phyloP scores from a whole-genome alignment of 2,329 filamentous ascomycete genomes.

The Colletotrichum cordylinicola region DNA sequence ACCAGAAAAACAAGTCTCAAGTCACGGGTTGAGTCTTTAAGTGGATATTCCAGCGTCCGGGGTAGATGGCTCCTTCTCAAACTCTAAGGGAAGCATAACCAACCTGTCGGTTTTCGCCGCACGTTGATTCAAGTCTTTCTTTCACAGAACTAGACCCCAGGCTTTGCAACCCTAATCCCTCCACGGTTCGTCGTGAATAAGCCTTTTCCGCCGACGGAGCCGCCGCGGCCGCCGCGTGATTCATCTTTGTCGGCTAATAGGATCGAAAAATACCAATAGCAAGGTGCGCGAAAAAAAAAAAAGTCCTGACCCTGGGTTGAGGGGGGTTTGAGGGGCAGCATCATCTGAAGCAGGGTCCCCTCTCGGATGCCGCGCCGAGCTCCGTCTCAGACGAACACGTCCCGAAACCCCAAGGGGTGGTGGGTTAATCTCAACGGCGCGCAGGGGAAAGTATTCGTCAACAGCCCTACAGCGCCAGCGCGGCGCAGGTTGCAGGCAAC shows the following conservation, averaged over 20 bases:
- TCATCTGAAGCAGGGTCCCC: not conserved
- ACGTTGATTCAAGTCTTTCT: not conserved
- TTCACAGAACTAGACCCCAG: not conserved
- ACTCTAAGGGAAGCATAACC: not conserved
- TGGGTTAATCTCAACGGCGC: not conserved
- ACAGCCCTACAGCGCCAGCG: not conserved
- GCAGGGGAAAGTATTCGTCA: not conserved
- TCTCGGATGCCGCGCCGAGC: not conserved
- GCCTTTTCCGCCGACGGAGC: not conserved
- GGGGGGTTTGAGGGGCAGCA: not conserved
- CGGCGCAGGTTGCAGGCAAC: not conserved
- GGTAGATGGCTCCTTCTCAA: not conserved
- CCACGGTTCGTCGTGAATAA: not conserved
- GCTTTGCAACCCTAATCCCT: not conserved
- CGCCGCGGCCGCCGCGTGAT: not conserved
- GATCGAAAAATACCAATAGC: not conserved
- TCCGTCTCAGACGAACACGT: not conserved
- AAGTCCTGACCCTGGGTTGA: not conserved
- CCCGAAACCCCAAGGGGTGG: not conserved
- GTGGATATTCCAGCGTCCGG: not conserved
- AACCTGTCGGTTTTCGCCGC: not conserved
- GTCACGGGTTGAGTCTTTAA: not conserved
- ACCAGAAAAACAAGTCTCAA: not conserved
- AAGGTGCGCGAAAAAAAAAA: not conserved
- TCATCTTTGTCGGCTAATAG: not conserved